Percentiles rank a stretch among this genome's conserved stretches.
Evolutionary conservation across 306 rosid species (phyloP).

Genomic region (Mimosa bimucronata): DNA sequence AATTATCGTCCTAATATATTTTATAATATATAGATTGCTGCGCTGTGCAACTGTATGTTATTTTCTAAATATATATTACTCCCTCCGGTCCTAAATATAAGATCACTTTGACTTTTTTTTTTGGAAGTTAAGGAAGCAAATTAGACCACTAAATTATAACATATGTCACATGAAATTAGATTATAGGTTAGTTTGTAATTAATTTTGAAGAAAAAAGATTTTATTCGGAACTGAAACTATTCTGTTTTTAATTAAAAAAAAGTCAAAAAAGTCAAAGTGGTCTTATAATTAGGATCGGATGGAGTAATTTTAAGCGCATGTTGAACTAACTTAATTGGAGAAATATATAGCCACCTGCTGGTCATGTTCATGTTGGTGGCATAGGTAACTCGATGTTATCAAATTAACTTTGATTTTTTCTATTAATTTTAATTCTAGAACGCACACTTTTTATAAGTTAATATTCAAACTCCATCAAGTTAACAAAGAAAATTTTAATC

Average conservation of each 20-base stretch:
- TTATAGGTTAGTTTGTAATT: no score
- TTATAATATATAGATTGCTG: not conserved
- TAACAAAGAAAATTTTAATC: not conserved
- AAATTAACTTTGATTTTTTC: not conserved
- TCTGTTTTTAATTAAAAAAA: no score
- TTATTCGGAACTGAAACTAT: no score
- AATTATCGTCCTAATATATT: not conserved
- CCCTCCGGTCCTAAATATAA: no score
- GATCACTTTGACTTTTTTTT: no score
- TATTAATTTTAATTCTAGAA: not conserved
- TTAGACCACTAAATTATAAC: no score
- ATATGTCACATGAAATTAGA: no score
- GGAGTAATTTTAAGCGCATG: not conserved
- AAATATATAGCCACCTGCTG: not conserved
- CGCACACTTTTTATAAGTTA: not conserved
- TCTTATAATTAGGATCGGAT: no score
- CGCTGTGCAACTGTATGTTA: not conserved
- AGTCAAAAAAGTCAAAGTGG: no score
- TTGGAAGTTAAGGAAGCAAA: no score
- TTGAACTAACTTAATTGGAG: not conserved
- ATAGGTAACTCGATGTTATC: not conserved
- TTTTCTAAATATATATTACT: no score
- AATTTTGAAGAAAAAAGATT: no score
- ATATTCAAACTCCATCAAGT: not conserved
- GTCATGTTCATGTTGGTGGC: not conserved